Percentiles rank a stretch among this genome's conserved stretches.
These are phyloP conservation scores for Oehlia diaphana DNA, from an alignment of 192 early-diverging fungal species.

Conservation along the genomic window DNA sequence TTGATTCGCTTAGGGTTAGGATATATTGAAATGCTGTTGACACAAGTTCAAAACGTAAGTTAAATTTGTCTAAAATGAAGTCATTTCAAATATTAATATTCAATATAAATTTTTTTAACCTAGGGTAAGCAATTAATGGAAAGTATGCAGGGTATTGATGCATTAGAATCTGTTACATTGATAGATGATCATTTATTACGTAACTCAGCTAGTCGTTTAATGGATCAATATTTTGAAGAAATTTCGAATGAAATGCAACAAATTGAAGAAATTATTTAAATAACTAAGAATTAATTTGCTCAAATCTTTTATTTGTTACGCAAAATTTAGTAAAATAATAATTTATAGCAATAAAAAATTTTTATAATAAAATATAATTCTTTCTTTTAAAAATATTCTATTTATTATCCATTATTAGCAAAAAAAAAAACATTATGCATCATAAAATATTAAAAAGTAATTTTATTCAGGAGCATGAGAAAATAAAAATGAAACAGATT, in stretches of 20 bases:
- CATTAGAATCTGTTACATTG: slow-evolving; percentile 57
- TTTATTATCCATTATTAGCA: not conserved
- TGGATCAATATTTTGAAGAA: slow-evolving; percentile 64
- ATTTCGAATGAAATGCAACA: not conserved
- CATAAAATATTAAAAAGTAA: not conserved
- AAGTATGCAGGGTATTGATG: slow-evolving; percentile 52
- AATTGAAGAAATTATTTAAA: not conserved
- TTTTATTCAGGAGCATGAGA: slow-evolving; percentile 36
- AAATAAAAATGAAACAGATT: slow-evolving; percentile 87
- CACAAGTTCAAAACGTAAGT: slow-evolving; percentile 44
- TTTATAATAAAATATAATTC: too few relatives aligned
- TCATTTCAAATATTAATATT: too few relatives aligned
- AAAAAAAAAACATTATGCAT: not conserved
- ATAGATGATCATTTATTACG: slow-evolving; percentile 52
- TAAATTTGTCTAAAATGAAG: not conserved
- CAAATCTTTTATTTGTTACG: too few relatives aligned
- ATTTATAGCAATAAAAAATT: too few relatives aligned
- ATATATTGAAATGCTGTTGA: slow-evolving; percentile 58
- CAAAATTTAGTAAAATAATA: too few relatives aligned
- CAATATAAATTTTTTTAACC: not conserved
- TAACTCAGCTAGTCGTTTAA: slow-evolving; percentile 47
- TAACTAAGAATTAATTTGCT: not conserved
- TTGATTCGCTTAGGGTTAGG: slow-evolving; percentile 63
- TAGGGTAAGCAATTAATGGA: slow-evolving; percentile 27
- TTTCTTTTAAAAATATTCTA: too few relatives aligned